A percentile compares a stretch with the other conserved stretches of the same genome.
These are phyloP conservation scores for Diutina catenulata DNA, from an alignment of 1,139 yeast species.

Conservation along the genomic window DNA sequence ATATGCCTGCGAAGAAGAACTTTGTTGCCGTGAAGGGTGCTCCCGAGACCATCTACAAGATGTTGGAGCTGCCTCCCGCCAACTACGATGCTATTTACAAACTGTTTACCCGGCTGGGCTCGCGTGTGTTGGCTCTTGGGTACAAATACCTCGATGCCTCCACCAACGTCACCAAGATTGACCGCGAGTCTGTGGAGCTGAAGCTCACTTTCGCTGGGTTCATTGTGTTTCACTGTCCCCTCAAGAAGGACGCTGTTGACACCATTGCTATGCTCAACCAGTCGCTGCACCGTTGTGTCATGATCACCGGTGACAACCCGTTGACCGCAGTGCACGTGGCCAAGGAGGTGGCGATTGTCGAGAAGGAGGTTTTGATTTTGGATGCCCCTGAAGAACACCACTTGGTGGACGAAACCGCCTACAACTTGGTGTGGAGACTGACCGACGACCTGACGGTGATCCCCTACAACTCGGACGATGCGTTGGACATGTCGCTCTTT, in stretches of 20 bases:
- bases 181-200: constrained; percentile 68
- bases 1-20: constrained; percentile 30
- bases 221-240: constrained; percentile 93
- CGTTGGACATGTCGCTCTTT: constrained; percentile 48
- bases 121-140: constrained; percentile 91
- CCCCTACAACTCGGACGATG: constrained; percentile 54
- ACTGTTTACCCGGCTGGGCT: constrained; percentile 88
- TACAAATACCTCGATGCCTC: constrained; percentile 57
- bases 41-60: constrained; percentile 87
- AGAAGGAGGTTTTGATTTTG: constrained; percentile 62
- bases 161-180: constrained; percentile 37
- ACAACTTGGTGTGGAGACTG: constrained; percentile 66
- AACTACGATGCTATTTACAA: constrained; percentile 80
- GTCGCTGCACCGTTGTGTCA: constrained; percentile 87
- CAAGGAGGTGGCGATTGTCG: constrained; percentile 63
- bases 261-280: constrained; percentile 89
- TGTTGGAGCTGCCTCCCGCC: constrained; percentile 63
- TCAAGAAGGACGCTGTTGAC: constrained; percentile 85
- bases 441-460: constrained; percentile 65
- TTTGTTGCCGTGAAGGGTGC: constrained; percentile 96
- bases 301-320: constrained; percentile 99
- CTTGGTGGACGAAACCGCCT: constrained; percentile 36
- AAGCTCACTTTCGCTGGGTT: constrained; percentile 80
- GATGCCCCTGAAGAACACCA: constrained; percentile 73
- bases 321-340: constrained; percentile 98